A percentile compares a stretch with the other conserved stretches of the same genome.
These are phyloP conservation scores for Exophiala xenobiotica DNA, from an alignment of 2,329 filamentous ascomycete genomes.

Conservation along the genomic window DNA sequence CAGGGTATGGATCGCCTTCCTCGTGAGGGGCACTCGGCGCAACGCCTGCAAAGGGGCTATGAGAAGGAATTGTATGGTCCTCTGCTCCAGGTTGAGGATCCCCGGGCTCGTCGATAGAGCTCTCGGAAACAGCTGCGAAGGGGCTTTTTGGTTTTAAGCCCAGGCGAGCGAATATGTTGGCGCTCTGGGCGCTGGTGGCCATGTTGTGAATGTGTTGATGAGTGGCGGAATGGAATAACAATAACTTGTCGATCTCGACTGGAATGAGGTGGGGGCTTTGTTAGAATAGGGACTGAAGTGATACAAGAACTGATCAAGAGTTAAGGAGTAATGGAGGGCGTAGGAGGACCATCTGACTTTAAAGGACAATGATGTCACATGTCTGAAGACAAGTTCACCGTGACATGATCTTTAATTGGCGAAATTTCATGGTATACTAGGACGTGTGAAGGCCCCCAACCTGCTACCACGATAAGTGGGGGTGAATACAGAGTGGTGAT, in stretches of 20 bases:
- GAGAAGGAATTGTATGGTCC: neutral
- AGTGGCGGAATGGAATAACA: neutral
- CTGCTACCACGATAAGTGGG: too few species aligned
- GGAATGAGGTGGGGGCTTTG: too few species aligned
- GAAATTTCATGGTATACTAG: too few species aligned
- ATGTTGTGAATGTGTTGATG: neutral
- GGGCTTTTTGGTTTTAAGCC: neutral
- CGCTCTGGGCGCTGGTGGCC: neutral
- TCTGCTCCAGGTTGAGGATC: neutral
- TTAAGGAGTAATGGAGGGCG: too few species aligned
- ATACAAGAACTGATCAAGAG: too few species aligned
- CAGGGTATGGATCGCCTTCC: neutral
- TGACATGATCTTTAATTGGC: too few species aligned
- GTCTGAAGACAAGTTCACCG: too few species aligned
- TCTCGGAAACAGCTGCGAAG: neutral
- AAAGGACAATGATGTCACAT: too few species aligned
- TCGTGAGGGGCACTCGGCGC: neutral
- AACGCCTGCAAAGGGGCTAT: neutral
- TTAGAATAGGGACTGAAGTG: too few species aligned
- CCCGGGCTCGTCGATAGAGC: neutral
- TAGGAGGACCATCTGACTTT: too few species aligned
- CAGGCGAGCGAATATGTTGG: neutral
- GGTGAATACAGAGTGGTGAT: too few species aligned
- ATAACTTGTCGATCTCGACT: neutral
- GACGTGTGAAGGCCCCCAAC: too few species aligned